Evolutionary conservation across 148 eudicot genomes (phyloP), one percentile per base, ranked within the genome.

Genomic region (Vaccinium darrowii): DNA sequence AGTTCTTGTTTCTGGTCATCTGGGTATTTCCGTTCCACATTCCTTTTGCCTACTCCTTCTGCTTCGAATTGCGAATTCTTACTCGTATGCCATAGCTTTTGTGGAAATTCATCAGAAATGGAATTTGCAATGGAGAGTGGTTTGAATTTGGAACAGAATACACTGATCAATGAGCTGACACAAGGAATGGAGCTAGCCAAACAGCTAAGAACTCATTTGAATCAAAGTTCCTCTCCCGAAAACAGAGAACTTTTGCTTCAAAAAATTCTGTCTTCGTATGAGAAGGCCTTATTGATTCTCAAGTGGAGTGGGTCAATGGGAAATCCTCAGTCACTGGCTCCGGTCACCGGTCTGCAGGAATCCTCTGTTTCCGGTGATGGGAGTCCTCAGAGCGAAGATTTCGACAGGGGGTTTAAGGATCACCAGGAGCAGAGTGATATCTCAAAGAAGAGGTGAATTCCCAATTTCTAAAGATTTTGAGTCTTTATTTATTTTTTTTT

Each of bases 391-490:
- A 90, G 91, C 21, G 93, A 89, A 49, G 92, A 93, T 54, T 82
- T 86, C 30, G 88, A 86, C 82, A 84, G 71, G 49, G 87, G 63
- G 33, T 78, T 83, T 76, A 86, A 82, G 71, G 83, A 81, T 83
- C 90, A 85, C 60, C 88, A 82, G 49, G 89, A 89, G 18, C 78
- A 36, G 85, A 86, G 33, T 73, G 85, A 81, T 71, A 83, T 78
- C 47, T 87, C 98, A 7, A 92, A 86, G 90, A 97, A 97, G 90
- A 97, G 98, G 99, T 95, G 84, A 39, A 33, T 85, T 62, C 63
- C 27, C 1, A 57, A 67, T 18, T 60, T 23, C 13, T 12, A 1
- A 7, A 58, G 15, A 43, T 4, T 36, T 36, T 25, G 23, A 47
- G 3, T 21, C 21, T 5, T 30, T n/a, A 2, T 51, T 8, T 53